A percentile compares a stretch with the other conserved stretches of the same genome.
Conservation (phyloP, 1,284 basidiomycete genomes). For the Puccinia hordei region DNA sequence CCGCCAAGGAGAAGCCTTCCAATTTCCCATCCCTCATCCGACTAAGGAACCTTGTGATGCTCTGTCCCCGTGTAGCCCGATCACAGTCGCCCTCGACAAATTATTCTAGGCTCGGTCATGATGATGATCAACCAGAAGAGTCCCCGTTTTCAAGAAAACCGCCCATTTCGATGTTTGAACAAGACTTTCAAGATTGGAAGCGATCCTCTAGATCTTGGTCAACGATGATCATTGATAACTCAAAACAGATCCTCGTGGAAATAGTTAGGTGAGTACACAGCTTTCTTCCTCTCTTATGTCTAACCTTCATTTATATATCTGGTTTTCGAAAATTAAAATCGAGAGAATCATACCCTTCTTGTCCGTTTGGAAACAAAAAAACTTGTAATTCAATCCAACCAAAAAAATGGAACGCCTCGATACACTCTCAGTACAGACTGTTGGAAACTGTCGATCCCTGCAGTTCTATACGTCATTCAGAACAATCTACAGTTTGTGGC, state of each 20-base stretch:
- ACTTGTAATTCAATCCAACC: conserved; percentile 59
- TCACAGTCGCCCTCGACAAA: background rate
- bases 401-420: conserved; percentile 57
- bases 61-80: no score
- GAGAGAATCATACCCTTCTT: background rate
- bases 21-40: no score
- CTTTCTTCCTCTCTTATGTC: background rate
- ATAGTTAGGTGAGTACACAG: conserved; percentile 14
- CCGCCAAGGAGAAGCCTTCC: no score
- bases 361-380: background rate
- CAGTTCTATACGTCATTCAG: conserved; percentile 92
- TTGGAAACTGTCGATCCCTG: conserved; percentile 95
- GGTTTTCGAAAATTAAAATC: background rate
- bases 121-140: background rate
- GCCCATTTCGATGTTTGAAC: background rate
- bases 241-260: conserved; percentile 24
- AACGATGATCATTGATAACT: conserved; percentile 14
- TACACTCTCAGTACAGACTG: conserved; percentile 78
- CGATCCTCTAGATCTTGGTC: conserved; percentile 26
- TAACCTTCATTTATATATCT: background rate
- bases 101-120: background rate
- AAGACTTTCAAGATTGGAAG: conserved; percentile 30
- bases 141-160: conserved; percentile 8
- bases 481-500: conserved; percentile 96
- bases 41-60: no score